Evolutionary conservation across 768 basidiomycete genomes (phyloP).

Genomic region (Leccinum uliginosum): DNA sequence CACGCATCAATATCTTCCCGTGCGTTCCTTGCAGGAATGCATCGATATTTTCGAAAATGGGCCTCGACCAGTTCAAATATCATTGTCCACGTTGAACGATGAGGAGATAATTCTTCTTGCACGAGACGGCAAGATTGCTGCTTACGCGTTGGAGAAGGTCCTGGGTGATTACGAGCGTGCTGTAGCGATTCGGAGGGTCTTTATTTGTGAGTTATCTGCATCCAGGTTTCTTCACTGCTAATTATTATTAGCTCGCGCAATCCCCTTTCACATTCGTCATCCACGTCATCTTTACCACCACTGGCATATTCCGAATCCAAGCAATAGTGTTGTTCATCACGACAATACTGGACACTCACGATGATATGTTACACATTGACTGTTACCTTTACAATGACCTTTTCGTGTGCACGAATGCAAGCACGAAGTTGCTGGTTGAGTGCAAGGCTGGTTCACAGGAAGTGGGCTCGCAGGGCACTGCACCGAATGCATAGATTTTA

Average conservation of each 20-base stretch:
- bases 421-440: not conserved
- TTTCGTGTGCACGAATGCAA: constrained; percentile 1
- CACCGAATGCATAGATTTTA: constrained; percentile 11
- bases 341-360: constrained; percentile 7
- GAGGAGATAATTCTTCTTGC: constrained; percentile 88
- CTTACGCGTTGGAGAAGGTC: constrained; percentile 95
- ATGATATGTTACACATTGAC: constrained; percentile 19
- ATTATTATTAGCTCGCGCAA: not conserved
- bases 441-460: not conserved
- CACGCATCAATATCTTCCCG: constrained; percentile 9
- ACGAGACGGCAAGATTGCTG: constrained; percentile 88
- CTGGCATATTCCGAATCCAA: constrained; percentile 35
- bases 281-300: constrained; percentile 42
- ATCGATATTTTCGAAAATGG: constrained; percentile 76
- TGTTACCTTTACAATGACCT: constrained; percentile 18
- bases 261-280: constrained; percentile 31
- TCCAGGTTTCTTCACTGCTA: no score
- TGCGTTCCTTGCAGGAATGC: constrained; percentile 45
- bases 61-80: constrained; percentile 54
- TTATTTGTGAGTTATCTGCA: constrained; percentile 66
- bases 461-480: not conserved
- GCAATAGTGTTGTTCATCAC: constrained; percentile 6
- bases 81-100: constrained; percentile 67
- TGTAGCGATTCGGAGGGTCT: constrained; percentile 77
- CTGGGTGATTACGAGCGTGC: constrained; percentile 86